Percentiles rank a stretch among this genome's conserved stretches.
phyloP scores from a whole-genome alignment of 2,329 filamentous ascomycete genomes.

The Diplodia intermedia region DNA sequence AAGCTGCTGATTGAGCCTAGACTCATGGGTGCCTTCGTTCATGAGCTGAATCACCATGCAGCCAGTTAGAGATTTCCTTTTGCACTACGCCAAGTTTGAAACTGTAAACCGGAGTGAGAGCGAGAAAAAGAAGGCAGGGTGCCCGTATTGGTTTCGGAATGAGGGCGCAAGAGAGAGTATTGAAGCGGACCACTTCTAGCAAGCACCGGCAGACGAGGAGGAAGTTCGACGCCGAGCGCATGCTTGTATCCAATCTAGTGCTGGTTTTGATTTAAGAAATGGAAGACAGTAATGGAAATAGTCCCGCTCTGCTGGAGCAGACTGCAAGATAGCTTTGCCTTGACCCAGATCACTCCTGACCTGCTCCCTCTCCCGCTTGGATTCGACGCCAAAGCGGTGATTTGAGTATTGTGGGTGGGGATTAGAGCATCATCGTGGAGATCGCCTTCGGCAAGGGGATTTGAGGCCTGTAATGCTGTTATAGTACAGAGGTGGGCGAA shows the following conservation, averaged over 20 bases:
- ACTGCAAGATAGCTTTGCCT: neutral
- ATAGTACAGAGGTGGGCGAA: slow-evolving; percentile 14
- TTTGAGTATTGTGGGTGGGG: neutral
- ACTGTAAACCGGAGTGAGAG: neutral
- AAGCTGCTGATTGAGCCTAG: neutral
- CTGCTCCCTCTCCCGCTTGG: neutral
- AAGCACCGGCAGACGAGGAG: neutral
- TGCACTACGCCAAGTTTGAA: neutral
- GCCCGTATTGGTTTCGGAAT: neutral
- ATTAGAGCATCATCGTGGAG: slow-evolving; percentile 1
- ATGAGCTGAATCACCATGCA: neutral
- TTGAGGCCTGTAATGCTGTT: slow-evolving; percentile 13
- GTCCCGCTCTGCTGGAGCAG: neutral
- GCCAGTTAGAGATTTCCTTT: neutral
- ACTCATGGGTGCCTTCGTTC: neutral
- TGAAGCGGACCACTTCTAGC: neutral
- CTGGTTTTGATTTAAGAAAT: slow-evolving; percentile 5
- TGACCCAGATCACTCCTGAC: neutral
- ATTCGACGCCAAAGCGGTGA: slow-evolving; percentile 1
- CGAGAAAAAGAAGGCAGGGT: neutral
- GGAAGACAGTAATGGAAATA: neutral
- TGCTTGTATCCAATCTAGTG: slow-evolving; percentile 28
- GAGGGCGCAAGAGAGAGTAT: neutral
- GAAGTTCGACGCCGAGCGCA: slow-evolving; percentile 2
- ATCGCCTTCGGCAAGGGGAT: neutral